Conservation (phyloP, 2,329 filamentous ascomycete genomes). For the Dactylonectria estremocensis region DNA sequence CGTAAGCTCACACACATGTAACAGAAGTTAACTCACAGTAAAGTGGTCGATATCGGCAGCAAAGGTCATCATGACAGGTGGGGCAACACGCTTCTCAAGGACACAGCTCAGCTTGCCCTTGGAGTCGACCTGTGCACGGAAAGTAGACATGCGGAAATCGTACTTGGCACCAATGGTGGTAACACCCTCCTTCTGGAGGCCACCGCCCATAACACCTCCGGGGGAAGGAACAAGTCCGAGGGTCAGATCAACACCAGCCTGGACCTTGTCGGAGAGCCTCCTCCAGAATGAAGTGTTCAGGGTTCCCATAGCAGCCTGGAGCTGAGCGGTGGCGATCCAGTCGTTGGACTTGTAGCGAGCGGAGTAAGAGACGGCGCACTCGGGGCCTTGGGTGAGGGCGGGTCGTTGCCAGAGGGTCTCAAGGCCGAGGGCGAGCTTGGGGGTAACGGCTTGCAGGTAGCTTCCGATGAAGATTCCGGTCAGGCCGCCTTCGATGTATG, state of each 20-base stretch:
- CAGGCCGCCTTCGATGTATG: conserved; percentile 88
- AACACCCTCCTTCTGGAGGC: conserved; percentile 86
- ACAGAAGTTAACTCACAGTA: conserved; percentile 75
- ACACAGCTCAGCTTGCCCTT: conserved; percentile 93
- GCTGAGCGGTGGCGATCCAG: conserved; percentile 93
- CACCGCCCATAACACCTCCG: conserved; percentile 81
- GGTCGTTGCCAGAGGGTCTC: conserved; percentile 96
- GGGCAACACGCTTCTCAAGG: conserved; percentile 95
- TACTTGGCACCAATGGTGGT: conserved; percentile 97
- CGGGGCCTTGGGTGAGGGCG: conserved; percentile 87
- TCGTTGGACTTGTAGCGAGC: conserved; percentile 92
- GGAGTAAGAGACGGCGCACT: conserved; percentile 90
- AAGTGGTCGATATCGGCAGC: conserved; percentile 96
- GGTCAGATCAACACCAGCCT: conserved; percentile 95
- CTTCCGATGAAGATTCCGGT: conserved; percentile 97
- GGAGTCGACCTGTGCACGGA: conserved; percentile 96
- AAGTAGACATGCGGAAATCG: conserved; percentile 95
- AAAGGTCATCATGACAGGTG: conserved; percentile 93
- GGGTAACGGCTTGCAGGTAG: conserved; percentile 94
- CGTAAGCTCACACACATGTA: background rate
- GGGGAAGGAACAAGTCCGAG: conserved; percentile 81
- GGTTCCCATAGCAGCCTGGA: conserved; percentile 85
- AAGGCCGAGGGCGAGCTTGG: conserved; percentile 87
- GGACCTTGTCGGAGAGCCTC: conserved; percentile 92
- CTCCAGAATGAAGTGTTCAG: conserved; percentile 96